Evolutionary conservation across 192 early-diverging fungal genomes (phyloP), one percentile per base, ranked within the genome.

Genomic region (Gigaspora rosea): DNA sequence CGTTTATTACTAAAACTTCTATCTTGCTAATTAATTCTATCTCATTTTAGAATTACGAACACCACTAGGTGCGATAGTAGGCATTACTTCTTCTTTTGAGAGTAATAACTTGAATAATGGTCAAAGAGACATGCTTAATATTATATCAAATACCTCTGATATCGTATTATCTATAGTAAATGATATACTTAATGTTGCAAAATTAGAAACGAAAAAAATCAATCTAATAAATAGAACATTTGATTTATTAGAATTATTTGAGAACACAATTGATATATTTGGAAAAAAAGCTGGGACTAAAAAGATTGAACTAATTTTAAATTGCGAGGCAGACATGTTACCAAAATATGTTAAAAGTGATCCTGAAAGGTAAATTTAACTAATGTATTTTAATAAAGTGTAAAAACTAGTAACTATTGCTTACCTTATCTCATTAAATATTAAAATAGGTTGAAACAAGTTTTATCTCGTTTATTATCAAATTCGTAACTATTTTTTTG

Each of bases 381-480:
- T 3, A 33, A 33, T 4, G 10, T 35, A 13, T 32, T 2, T 35
- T 62, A 10, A 0, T 1, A 32, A 33, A 62, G 27, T 27, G 27
- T 27, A 8, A 3, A 5, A 32, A 62, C 33, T 32, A 27, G 33
- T 4, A 33, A 15, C 22, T 62, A 15, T 33, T 62, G 13, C 9
- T 27, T 33, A 62, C 27, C 41, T 33, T 62, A 35, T 62, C 41
- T 33, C 33, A 35, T 62, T 4, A 62, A 2, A 22, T 62, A 15
- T 33, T 62, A 3, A 62, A 27, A 83, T 78, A 76, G 80, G 2
- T 51, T 82, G 0, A 81, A 81, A 52, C 85, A 83, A 50, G 78
- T 86, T 1, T 78, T 84, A 2, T 79, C 87, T 78, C 88, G 88
- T 70, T 35, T 90, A 22, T 80, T 88, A 5, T 81, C 83, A 0